Evolutionary conservation across 2,329 filamentous ascomycete genomes (phyloP), one percentile per base, ranked within the genome.

Genomic region (Paecilomyces formosus): DNA sequence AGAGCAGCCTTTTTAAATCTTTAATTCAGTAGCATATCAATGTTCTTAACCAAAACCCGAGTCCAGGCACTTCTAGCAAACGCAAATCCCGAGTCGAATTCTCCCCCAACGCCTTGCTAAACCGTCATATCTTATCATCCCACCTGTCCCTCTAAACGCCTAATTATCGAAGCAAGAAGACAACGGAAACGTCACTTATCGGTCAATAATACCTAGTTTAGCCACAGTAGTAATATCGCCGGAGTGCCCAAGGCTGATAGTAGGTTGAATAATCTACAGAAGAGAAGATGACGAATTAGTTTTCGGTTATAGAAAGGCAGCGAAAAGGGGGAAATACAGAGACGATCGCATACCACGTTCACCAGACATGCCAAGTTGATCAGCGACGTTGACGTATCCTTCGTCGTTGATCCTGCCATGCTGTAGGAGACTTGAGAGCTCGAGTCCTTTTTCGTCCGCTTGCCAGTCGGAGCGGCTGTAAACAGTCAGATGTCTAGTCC

Each of bases 301-400:
- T 55, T 51, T 51, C 28, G 30, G 26, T 11, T 53, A 24, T 24
- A 30, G 30, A 22, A 30, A 39, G 54, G 59, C 51, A 54, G 49
- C 35, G 54, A 56, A 50, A 45, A 12, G 58, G 61, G 54, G 15
- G 11, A 57, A 59, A 56, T 61, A 68, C 61, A 65, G 57, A 59
- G 58, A 62, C 50, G 62, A 59, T 63, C 58, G 61, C 72, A 60
- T 74, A 76, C 74, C 74, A 28, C 74, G 70, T 60, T 65, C 56
- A 31, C 68, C 64, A 21, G 72, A 73, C 53, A 80, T 61, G 26
- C 76, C 77, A 62, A 79, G 67, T 49, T 75, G 70, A 2, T 63
- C 61, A 3, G 71, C 77, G 12, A 80, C 73, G 61, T 80, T 80
- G 56, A 79, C 55, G 61, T 80, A 80, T 24, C 76, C 77, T 22